Percentiles rank a stretch among this genome's conserved stretches.
These are phyloP conservation scores for Athelia psychrophila DNA, from an alignment of 1,284 basidiomycete species.

Conservation along the genomic window DNA sequence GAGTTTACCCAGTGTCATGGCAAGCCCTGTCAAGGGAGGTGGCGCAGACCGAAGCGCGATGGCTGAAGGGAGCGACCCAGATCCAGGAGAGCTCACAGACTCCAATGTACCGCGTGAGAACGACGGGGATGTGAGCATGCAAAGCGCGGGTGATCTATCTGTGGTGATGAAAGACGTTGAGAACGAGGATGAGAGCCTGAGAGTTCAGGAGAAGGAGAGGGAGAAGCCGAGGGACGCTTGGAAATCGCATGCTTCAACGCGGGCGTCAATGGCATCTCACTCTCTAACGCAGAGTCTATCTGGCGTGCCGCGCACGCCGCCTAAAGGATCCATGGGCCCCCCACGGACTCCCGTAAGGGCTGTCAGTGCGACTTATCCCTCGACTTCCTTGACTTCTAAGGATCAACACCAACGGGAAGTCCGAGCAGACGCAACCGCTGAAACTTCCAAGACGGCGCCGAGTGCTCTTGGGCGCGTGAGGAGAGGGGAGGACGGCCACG, in stretches of 20 bases:
- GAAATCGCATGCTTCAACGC: constrained; percentile 41
- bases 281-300: constrained; percentile 55
- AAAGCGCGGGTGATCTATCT: background rate
- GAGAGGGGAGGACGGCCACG: constrained; percentile 11
- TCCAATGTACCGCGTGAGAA: background rate
- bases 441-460: constrained; percentile 15
- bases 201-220: constrained; percentile 31
- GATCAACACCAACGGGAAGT: constrained; percentile 3
- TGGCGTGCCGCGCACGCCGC: constrained; percentile 37
- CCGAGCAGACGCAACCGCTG: constrained; percentile 16
- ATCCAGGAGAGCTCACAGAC: constrained; percentile 5
- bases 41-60: constrained; percentile 7
- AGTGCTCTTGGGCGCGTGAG: constrained; percentile 16
- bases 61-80: constrained; percentile 19
- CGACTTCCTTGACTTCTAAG: constrained; percentile 16
- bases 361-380: constrained; percentile 36
- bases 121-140: background rate
- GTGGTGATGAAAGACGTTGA: constrained; percentile 4
- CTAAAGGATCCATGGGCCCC: constrained; percentile 37
- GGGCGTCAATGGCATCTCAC: constrained; percentile 57
- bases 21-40: constrained; percentile 57
- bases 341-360: constrained; percentile 42
- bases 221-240: constrained; percentile 26
- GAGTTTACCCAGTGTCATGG: constrained; percentile 55
- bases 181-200: constrained; percentile 6